phyloP scores from a whole-genome alignment of 352 stramenopile genomes.

The Nothophytophthora sp. region DNA sequence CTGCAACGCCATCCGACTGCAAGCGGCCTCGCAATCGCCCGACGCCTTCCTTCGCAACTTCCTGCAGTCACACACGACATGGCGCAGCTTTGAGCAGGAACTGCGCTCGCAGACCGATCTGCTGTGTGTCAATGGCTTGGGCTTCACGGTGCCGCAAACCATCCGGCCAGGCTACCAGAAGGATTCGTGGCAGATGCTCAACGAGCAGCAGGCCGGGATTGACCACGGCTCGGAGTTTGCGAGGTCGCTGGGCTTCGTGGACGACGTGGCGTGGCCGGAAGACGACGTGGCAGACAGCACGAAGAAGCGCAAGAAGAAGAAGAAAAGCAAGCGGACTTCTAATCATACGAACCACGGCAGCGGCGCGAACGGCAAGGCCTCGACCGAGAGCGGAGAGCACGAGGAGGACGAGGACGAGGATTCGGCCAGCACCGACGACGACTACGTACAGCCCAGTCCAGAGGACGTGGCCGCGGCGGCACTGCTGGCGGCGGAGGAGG shows the following conservation, averaged over 20 bases:
- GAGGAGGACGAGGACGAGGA: slow-evolving; percentile 16
- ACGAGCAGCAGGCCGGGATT: slow-evolving; percentile 60
- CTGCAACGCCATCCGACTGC: slow-evolving; percentile 89
- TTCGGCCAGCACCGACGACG: slow-evolving; percentile 24
- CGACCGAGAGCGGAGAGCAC: slow-evolving; percentile 2
- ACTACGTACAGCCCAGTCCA: slow-evolving; percentile 13
- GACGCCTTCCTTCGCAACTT: slow-evolving; percentile 90
- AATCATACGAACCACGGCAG: slow-evolving; percentile 15
- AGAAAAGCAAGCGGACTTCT: slow-evolving; percentile 48
- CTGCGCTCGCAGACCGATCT: slow-evolving; percentile 55
- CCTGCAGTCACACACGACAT: slow-evolving; percentile 87
- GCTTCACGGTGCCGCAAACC: slow-evolving; percentile 73
- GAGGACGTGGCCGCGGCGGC: slow-evolving; percentile 27
- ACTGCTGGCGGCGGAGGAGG: slow-evolving; percentile 28
- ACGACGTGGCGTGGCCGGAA: slow-evolving; percentile 85
- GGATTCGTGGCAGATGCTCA: slow-evolving; percentile 67
- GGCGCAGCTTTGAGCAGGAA: slow-evolving; percentile 75
- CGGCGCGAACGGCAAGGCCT: background rate
- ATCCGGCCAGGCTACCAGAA: slow-evolving; percentile 63
- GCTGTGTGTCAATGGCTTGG: slow-evolving; percentile 63
- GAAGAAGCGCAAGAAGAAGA: slow-evolving; percentile 87
- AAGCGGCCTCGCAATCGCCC: slow-evolving; percentile 86
- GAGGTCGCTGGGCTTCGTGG: slow-evolving; percentile 76
- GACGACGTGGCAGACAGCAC: slow-evolving; percentile 42
- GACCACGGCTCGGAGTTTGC: slow-evolving; percentile 86